Evolutionary conservation across 371 early-diverging fungal species (phyloP), one percentile per base, ranked within the genome.

Genomic region (Funneliformis caledonium): DNA sequence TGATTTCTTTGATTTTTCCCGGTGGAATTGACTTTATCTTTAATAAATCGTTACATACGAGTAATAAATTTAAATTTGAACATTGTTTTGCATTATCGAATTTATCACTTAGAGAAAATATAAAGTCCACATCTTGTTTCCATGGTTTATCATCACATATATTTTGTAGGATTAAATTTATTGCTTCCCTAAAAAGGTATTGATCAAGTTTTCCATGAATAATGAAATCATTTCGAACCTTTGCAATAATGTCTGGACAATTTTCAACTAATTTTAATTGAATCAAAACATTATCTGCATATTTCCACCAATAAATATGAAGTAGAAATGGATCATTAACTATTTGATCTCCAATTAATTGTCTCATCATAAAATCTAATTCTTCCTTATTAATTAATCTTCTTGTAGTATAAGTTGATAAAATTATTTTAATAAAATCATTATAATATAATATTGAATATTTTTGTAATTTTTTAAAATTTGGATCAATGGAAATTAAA

Each of bases 301-400:
- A 43, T 59, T 60, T 67, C 81, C 81, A 81, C 79, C 78, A 81
- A 60, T 42, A 77, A 16, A 52, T 52, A 45, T 81, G 81, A 14
- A 81, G 42, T 16, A 31, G 10, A 14, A 78, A 31, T 19, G 78
- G 68, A 12, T 81, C 79, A 26, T 60, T 16, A 6, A 37, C 52
- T 33, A 68, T 79, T 26, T 80, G 43, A 31, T 26, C 8, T 42
- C 52, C 72, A 37, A 43, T 19, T 45, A 42, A 50, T 5, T 48
- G 14, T 4, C 5, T 33, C 42, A 56, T 60, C 4, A 45, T 59
- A 9, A 80, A 61, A 16, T 72, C 56, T 43, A 72, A 22, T 26
- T 33, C 14, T 37, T 73, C 9, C 12, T 26, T 6, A 73, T 47
- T 52, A 19, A 7, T 72, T 31, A 1, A n/a, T 22, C 31, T 48